Evolutionary conservation across 1,139 yeast species (phyloP).

Genomic region (Kazachstania sp.): DNA sequence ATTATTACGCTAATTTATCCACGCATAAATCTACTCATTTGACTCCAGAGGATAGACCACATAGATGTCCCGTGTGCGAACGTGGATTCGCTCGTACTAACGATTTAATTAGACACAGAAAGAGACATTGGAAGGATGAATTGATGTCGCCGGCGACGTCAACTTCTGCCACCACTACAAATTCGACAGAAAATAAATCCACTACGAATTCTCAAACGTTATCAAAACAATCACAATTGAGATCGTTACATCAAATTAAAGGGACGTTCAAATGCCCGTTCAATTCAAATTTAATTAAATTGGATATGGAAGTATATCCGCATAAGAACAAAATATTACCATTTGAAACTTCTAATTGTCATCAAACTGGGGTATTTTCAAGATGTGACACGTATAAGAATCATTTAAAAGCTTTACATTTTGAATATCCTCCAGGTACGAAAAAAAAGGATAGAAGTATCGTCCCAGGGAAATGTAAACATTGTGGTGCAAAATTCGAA

Average conservation of each 20-base stretch:
- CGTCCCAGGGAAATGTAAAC: slow-evolving; percentile 67
- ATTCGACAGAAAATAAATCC: neutral
- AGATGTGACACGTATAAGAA: slow-evolving; percentile 89
- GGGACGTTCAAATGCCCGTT: slow-evolving; percentile 45
- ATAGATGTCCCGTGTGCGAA: slow-evolving; percentile 64
- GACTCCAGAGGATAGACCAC: slow-evolving; percentile 67
- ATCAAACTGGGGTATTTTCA: slow-evolving; percentile 73
- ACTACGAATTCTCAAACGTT: neutral
- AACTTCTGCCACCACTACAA: no score
- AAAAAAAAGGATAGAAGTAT: slow-evolving; percentile 64
- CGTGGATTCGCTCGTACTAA: slow-evolving; percentile 86
- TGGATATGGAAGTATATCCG: slow-evolving; percentile 27
- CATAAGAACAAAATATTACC: slow-evolving; percentile 17
- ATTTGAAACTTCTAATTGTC: slow-evolving; percentile 41
- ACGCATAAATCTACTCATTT: slow-evolving; percentile 81
- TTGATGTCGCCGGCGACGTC: slow-evolving; percentile 23
- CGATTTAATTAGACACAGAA: slow-evolving; percentile 74
- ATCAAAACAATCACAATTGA: slow-evolving; percentile 5
- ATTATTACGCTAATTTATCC: slow-evolving; percentile 69
- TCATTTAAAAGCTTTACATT: slow-evolving; percentile 83
- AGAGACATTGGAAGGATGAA: slow-evolving; percentile 71
- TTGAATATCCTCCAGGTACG: slow-evolving; percentile 82
- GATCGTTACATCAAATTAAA: slow-evolving; percentile 29
- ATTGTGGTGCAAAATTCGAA: slow-evolving; percentile 56
- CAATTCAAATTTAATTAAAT: slow-evolving; percentile 25